A percentile compares a stretch with the other conserved stretches of the same genome.
Conservation (phyloP, 345 rosid genomes). For the Eucalyptus fibrosa region DNA sequence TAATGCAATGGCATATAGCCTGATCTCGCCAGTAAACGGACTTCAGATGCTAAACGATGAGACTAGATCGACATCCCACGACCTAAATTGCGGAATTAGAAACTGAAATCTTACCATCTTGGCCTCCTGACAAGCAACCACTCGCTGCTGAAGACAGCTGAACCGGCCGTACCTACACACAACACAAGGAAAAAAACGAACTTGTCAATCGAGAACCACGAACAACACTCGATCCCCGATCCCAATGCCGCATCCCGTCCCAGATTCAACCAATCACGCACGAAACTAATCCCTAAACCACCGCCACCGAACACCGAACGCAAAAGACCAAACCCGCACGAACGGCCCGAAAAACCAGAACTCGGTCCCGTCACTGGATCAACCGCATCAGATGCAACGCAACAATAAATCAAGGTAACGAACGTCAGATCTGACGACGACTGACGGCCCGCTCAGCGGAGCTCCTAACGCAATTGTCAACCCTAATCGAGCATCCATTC, state of each 20-base stretch:
- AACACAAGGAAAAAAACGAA: background rate
- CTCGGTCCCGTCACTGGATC: background rate
- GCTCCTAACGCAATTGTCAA: background rate
- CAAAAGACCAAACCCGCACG: background rate
- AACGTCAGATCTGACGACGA: background rate
- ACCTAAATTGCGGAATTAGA: background rate
- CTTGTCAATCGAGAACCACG: background rate
- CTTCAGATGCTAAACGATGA: background rate
- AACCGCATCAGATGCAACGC: background rate
- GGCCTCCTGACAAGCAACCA: background rate
- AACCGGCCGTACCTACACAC: background rate
- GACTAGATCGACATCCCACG: background rate
- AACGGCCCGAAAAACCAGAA: background rate
- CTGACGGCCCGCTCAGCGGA: background rate
- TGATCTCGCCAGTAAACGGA: background rate
- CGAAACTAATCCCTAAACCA: background rate
- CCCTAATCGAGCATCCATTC: background rate
- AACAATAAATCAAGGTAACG: background rate
- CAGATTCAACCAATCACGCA: background rate
- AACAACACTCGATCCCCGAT: background rate
- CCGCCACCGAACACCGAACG: background rate
- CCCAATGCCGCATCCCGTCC: background rate
- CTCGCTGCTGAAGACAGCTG: background rate
- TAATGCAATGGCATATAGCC: background rate
- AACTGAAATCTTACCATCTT: background rate